Base-by-base conservation (phyloP, 2,329 filamentous ascomycete species). In the Monosporascus sp. region DNA sequence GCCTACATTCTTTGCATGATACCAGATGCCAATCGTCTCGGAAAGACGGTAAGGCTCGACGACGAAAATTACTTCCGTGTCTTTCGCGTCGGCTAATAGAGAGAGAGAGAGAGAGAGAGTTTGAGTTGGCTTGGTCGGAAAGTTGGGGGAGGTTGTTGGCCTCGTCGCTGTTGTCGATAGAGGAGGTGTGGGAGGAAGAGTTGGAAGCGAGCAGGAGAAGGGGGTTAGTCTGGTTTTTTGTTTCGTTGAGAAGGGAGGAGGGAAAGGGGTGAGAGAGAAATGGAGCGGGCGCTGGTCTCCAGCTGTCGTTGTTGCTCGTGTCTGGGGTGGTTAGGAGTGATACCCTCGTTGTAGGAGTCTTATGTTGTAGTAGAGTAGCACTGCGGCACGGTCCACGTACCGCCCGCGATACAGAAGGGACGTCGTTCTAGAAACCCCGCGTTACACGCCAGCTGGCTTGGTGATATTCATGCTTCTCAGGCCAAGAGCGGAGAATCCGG, bases 1-100 rank as follows among this genome's bases (percentile, higher is more conserved):
- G 51, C 48, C 11, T 50, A 53, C 58, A 27, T 55, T 56, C 52
- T 54, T 58, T 58, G 54, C 58, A 60, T 60, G 58, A 60, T 60
- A 60, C 58, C 58, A 58, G 46, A 55, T 54, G 52, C 56, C 50
- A 45, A 45, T 37, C 20, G 47, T 44, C 45, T 52, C 50, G 52
- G 55, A 56, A 51, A 27, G 46, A 44, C 41, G 37, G 25, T 39
- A 18, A 2, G 22, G 11, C n/a, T 43, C 11, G 39, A 43, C 39
- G 18, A 24, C 39, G 9, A 43, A 24, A 18, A 39, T 18, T 8
- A 18, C 18, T 18, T 18, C 39, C 18, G 8, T 43, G 17, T 18
- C 11, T 24, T 20, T 24, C 3, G 20, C 39, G 39, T 24, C 18
- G 39, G 39, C 39, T 43, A 43, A 43, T 43, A 39, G n/a, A 18